These are phyloP conservation scores for Phascolomyces articulosus DNA, from an alignment of 371 early-diverging fungal species.

Conservation along the genomic window DNA sequence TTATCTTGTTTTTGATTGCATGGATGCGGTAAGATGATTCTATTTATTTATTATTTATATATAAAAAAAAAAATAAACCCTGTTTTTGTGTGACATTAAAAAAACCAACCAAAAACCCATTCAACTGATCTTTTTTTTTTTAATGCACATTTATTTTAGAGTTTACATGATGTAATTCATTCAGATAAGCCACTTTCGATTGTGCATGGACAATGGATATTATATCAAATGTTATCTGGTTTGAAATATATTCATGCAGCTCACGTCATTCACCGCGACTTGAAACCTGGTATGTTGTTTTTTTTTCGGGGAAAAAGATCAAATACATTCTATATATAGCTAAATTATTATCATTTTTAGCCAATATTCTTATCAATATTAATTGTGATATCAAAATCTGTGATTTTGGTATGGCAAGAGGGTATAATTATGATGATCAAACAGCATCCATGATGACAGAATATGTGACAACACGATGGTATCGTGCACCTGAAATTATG, in stretches of 20 bases:
- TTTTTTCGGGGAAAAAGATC: background rate
- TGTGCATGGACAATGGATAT: slow-evolving; percentile 85
- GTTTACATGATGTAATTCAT: slow-evolving; percentile 86
- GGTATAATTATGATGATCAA: slow-evolving; percentile 29
- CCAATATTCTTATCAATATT: slow-evolving; percentile 82
- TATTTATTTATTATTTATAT: background rate
- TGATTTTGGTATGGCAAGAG: slow-evolving; percentile 82
- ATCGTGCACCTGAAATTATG: slow-evolving; percentile 93
- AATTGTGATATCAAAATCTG: slow-evolving; percentile 83
- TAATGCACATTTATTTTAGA: slow-evolving; percentile 20
- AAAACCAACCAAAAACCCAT: background rate
- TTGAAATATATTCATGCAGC: slow-evolving; percentile 89
- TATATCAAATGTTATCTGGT: slow-evolving; percentile 85
- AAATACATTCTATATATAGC: too few species aligned
- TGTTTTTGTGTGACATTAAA: background rate
- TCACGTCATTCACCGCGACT: slow-evolving; percentile 47
- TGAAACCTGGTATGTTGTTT: slow-evolving; percentile 12
- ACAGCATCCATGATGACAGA: slow-evolving; percentile 63
- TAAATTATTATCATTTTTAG: slow-evolving; percentile 23
- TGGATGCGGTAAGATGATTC: slow-evolving; percentile 72
- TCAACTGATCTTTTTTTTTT: too few species aligned
- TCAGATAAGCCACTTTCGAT: slow-evolving; percentile 83
- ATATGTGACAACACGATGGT: slow-evolving; percentile 91
- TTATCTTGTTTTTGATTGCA: slow-evolving; percentile 73
- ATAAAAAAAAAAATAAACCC: too few species aligned